Evolutionary conservation across 1,139 yeast species (phyloP), one percentile per base, ranked within the genome.

Genomic region (Geotrichum macrosporum): DNA sequence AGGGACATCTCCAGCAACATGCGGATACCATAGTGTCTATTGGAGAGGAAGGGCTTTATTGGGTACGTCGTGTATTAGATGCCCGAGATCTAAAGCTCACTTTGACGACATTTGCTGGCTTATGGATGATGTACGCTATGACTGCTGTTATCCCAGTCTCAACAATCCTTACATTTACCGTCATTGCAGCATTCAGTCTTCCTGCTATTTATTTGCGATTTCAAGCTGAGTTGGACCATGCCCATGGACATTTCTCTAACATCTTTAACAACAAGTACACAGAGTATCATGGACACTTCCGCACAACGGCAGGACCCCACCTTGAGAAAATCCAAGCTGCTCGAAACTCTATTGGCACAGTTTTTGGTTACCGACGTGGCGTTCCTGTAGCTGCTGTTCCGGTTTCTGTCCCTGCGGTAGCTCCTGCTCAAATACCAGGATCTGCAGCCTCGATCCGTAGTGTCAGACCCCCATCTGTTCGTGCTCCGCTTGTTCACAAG

Each of bases 151-250:
- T 89, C 64, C 78, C 95, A 20, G 67, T 89, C 52, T 84, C 83
- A 76, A 73, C 83, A 33, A 69, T 89, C 59, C 61, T 79, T 35
- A 70, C 84, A 56, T 61, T 76, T 44, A 66, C 77, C 38, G 78
- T 84, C 48, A 67, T 86, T 46, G 65, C 74, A 30, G 75, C 84
- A 18, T 92, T 92, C 75, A 70, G 94, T 41, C 69, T 78, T 44
- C 97, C 98, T 52, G 78, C 77, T 29, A 61, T 84, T 55, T 92
- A 89, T 73, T 69, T 76, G 57, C 75, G 74, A 57, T 81, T 85
- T 76, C 81, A 87, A 74, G 74, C 74, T 61, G 84, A 84, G 71
- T 84, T 92, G 65, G 95, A 89, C 68, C 80, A 81, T 46, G 77
- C 79, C 47, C 75, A 84, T 50, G 76, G 76, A 52, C 73, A 79